Base-by-base conservation (phyloP, 352 stramenopile species). In the Hyaloperonospora brassicae region DNA sequence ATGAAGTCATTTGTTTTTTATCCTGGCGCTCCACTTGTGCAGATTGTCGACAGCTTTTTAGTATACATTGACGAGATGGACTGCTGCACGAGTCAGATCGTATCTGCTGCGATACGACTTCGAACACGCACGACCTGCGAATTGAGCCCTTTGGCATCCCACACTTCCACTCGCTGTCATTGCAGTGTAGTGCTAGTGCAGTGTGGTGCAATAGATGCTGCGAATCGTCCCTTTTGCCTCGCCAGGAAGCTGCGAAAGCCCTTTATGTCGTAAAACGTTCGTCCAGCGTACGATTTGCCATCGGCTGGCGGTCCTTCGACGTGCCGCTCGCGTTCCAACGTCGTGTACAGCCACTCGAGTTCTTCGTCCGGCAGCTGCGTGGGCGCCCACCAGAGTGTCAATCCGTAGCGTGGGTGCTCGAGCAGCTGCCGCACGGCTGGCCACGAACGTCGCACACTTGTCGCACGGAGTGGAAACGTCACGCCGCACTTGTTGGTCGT, bases 191-290 rank as follows among this genome's bases (percentile, higher is more conserved):
- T 17, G 17, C 17, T 17, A 17, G 17, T 17, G 17, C 17, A 17
- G 17, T 17, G 17, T 17, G 17, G 17, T 17, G 17, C 17, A 17
- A 17, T 17, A 8, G 27, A 34, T 8, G 4, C 27, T 9, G 27
- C 8, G 4, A 24, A 5, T 38, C 60, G 41, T 36, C 17, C 17
- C 17, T 44, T 52, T 7, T 67, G 64, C 14, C 62, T 65, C 23
- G 54, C 56, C 2, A 85, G 38, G 45, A 85, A 88, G 1, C 49
- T 60, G 10, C 83, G 66, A 52, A 89, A 87, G 13, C 79, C 79
- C 2, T 72, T 56, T 35, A 89, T 86, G 43, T 89, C 79, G 66
- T 89, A 89, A 50, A 84, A 89, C 8, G 79, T 86, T 40, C 76
- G 67, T 47, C 59, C 52, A 0, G 66, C 59, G 48, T 77, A 75